phyloP scores from a whole-genome alignment of 352 stramenopile genomes.

The Pythium insidiosum region DNA sequence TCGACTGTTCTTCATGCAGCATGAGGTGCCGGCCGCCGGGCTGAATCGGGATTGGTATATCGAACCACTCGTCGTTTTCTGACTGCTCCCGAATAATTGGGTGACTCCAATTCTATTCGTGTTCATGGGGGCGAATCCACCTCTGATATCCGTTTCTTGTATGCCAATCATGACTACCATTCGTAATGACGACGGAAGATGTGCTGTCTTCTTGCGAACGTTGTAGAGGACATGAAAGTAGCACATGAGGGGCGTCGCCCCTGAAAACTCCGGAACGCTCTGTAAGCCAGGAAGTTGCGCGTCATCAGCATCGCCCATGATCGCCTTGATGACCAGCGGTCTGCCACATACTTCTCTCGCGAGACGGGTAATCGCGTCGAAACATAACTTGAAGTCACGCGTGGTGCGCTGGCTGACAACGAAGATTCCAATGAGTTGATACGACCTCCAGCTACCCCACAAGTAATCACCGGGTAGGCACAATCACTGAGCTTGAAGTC shows the following conservation, averaged over 20 bases:
- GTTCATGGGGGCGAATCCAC: too few species aligned
- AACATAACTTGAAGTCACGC: neutral
- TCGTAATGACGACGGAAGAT: neutral
- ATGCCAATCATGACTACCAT: neutral
- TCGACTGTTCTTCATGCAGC: too few species aligned
- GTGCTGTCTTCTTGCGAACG: conserved; percentile 1
- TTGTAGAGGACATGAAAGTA: conserved; percentile 8
- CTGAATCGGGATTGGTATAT: too few species aligned
- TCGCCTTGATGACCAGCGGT: too few species aligned
- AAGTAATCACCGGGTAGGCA: conserved; percentile 5
- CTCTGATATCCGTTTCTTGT: too few species aligned
- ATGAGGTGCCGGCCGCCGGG: too few species aligned
- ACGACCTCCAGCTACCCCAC: neutral
- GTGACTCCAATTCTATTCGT: too few species aligned
- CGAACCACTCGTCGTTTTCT: too few species aligned
- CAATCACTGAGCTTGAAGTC: conserved; percentile 5
- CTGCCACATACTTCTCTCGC: neutral
- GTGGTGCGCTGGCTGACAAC: conserved; percentile 2
- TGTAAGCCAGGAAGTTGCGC: neutral
- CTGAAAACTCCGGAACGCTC: neutral
- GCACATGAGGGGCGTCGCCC: neutral
- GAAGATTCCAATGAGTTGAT: neutral
- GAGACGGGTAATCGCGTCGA: neutral
- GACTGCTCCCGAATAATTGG: too few species aligned
- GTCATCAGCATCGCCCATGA: neutral